A percentile compares a stretch with the other conserved stretches of the same genome.
Evolutionary conservation across 495 filamentous ascomycete genomes (phyloP).

Genomic region (Cenococcum geophilum): DNA sequence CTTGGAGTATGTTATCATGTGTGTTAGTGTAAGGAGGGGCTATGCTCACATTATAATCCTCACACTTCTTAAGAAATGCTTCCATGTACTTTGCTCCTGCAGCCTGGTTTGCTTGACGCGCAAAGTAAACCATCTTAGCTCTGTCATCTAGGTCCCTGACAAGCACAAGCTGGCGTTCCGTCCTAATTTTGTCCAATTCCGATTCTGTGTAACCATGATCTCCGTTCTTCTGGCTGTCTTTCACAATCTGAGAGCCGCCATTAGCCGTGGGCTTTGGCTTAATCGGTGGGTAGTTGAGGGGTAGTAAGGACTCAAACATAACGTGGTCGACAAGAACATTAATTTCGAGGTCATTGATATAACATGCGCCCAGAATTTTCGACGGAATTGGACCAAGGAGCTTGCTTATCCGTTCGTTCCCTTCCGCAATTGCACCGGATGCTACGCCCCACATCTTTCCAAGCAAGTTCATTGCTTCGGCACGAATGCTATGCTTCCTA

Average conservation of each 20-base stretch:
- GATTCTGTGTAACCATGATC: conserved; percentile 45
- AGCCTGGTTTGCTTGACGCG: conserved; percentile 69
- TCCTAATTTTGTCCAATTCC: conserved; percentile 77
- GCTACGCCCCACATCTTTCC: conserved; percentile 88
- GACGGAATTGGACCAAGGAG: conserved; percentile 74
- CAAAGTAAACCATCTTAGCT: conserved; percentile 82
- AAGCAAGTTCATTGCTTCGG: conserved; percentile 77
- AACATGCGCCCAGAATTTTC: conserved; percentile 80
- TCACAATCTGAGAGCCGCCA: conserved; percentile 45
- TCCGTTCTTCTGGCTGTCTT: conserved; percentile 44
- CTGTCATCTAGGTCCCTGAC: conserved; percentile 69
- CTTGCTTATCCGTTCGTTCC: conserved; percentile 65
- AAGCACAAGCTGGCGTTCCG: conserved; percentile 76
- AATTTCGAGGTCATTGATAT: conserved; percentile 83
- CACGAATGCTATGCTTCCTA: conserved; percentile 70
- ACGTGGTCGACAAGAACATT: conserved; percentile 78
- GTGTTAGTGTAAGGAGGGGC: neutral
- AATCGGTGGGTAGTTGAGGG: conserved; percentile 74
- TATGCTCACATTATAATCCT: conserved; percentile 57
- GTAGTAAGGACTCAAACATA: conserved; percentile 79
- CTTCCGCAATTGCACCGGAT: conserved; percentile 74
- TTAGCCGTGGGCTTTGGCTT: conserved; percentile 55
- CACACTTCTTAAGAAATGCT: conserved; percentile 69
- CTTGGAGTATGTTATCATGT: neutral
- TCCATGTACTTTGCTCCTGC: conserved; percentile 63